Evolutionary conservation across 495 filamentous ascomycete genomes (phyloP), one percentile per base, ranked within the genome.

Genomic region (Ramalina peruviana): DNA sequence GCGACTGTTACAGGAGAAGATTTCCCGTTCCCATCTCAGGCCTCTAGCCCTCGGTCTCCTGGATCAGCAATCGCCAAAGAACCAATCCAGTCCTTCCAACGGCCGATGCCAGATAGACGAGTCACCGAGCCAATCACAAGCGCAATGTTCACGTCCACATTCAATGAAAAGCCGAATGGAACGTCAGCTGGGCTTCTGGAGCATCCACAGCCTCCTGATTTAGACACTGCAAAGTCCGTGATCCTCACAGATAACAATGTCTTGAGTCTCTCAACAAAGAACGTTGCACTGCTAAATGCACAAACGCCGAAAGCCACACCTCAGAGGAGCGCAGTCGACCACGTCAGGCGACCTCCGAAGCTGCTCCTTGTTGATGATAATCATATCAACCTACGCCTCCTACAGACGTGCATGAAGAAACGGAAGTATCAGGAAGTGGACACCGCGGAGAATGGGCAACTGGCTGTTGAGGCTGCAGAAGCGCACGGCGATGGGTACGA

Each of bases 311-410:
- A 21, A 36, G 17, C 40, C 23, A 15, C 41, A 36, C 12, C 36
- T 17, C 5, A 27, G 26, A 11, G 25, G 6, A 19, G 15, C 16
- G n/a, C 50, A 33, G 19, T 13, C n/a, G 16, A 36, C n/a, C 54
- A 37, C 27, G 37, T 54, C 13, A 59, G 54, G 19, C 55, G 58
- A 15, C 43, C 59, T 37, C 54, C 56, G 6, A 62, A 62, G 21
- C 67, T 85, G 5, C 71, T 86, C 1, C 72, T 86, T 0, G 83
- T 86, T 0, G 83, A 88, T 51, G 83, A 88, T 56, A 88, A 88
- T 58, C 67, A 71, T 3, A 85, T 88, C 56, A 88, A 88, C 54
- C 72, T 86, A 33, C 79, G 76, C n/a, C 65, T 86, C 0, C 73
- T 86, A 41, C 64, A 75, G 37, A 78, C 78, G 0, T 80, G 79